Base-by-base conservation (phyloP, 257 asterid species). In the Rubia yunnanensis region DNA sequence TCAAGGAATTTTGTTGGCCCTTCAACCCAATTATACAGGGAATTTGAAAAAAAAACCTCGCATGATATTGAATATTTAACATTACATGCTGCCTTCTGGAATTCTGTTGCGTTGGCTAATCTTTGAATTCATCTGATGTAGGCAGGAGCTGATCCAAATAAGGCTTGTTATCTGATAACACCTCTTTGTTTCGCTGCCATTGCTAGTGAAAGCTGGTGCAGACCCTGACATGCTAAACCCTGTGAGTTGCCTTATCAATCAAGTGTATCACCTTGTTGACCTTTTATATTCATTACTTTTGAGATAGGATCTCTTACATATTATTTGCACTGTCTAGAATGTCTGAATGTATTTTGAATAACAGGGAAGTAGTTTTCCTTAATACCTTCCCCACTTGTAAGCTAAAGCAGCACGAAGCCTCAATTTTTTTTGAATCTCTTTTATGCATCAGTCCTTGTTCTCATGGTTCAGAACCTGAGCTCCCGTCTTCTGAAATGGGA, bases 111-210 rank as follows among this genome's bases (percentile, higher is more conserved):
- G 62, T 26, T 27, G 22, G 10, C 27, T 20, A 14, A 27, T 28
- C 20, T 27, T 24, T 57, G 38, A 13, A 57, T 57, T 57, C 10
- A 24, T 13, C 39, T 27, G 1, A 31, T 9, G 22, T 56, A 62
- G 74, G 63, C 63, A 15, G 63, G 68, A 50, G 74, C 74, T 4
- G 62, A 61, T 61, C 56, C 63, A 18, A 70, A 70, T 14, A 2
- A 22, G 15, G n/a, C 50, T 41, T 41, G n/a, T 14, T 3, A 30
- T 50, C 38, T 20, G 0, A 5, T 27, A 23, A 60, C 68, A 4
- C 68, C 73, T 70, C 62, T 70, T 9, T 8, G 17, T 6, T 14
- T 8, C 7, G 73, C 73, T 31, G 54, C 63, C 6, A 32, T n/a
- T n/a, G n/a, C 55, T 50, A 54, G 27, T 69, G 28, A 60, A 70